Evolutionary conservation across 345 rosid species (phyloP).

Genomic region (Citrus cavaleriei): DNA sequence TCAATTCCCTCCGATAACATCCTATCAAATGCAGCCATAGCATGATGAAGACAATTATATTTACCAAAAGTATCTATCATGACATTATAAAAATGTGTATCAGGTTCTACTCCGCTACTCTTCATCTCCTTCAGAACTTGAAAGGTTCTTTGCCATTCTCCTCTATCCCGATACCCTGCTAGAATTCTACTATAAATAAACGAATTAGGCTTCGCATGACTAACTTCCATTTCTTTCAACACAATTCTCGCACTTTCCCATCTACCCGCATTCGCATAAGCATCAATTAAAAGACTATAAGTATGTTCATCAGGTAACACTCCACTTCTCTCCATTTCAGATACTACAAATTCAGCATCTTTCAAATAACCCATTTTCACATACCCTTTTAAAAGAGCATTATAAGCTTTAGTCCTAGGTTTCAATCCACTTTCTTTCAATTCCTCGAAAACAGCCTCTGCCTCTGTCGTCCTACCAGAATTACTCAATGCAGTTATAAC

Average conservation of each 20-base stretch:
- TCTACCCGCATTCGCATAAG: conserved; percentile 82
- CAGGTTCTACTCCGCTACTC: conserved; percentile 72
- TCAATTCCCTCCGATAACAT: conserved; percentile 77
- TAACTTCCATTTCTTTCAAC: conserved; percentile 90
- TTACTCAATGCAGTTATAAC: conserved; percentile 61
- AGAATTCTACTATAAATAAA: conserved; percentile 78
- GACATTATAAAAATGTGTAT: conserved; percentile 85
- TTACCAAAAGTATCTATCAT: conserved; percentile 95
- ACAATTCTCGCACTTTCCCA: conserved; percentile 96
- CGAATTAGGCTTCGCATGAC: conserved; percentile 64
- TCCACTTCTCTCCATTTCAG: conserved; percentile 88
- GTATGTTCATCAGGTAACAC: conserved; percentile 85
- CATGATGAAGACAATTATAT: conserved; percentile 87
- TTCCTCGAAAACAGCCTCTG: conserved; percentile 95
- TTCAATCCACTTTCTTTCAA: conserved; percentile 69
- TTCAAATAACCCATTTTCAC: conserved; percentile 67
- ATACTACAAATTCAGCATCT: conserved; percentile 75
- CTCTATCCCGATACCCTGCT: conserved; percentile 78
- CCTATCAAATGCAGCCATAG: conserved; percentile 73
- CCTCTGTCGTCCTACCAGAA: conserved; percentile 65
- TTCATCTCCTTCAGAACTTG: conserved; percentile 93
- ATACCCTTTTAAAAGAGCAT: conserved; percentile 83
- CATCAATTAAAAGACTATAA: conserved; percentile 82
- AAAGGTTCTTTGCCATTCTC: conserved; percentile 94
- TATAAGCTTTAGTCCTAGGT: conserved; percentile 77